Evolutionary conservation across 768 basidiomycete species (phyloP), one percentile per base, ranked within the genome.

Genomic region (Mycena polygramma): DNA sequence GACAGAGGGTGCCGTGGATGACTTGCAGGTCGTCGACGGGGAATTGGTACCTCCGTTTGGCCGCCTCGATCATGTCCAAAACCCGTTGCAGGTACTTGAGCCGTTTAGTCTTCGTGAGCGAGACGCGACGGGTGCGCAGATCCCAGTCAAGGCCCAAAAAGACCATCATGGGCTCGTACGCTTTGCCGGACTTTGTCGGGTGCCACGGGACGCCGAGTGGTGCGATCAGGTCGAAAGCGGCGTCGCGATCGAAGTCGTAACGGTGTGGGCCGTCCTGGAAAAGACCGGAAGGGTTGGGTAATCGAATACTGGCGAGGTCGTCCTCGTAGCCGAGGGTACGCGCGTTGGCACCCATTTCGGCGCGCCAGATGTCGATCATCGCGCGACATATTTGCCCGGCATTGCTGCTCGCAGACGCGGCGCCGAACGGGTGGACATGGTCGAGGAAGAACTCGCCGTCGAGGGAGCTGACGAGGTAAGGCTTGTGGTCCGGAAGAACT

Each of bases 121-220:
- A 68, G 5, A 81, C 79, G 0, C 71, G 67, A 17, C 72, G 70
- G 14, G 30, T n/a, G 10, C 48, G 51, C 9, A 82, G 43, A 64
- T 81, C 74, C 81, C 81, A 82, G 7, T 52, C 36, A 52, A 81
- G 78, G 2, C 81, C 81, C 9, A 80, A 53, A 57, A 79, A 83
- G 4, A 41, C 49, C 45, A 75, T 70, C 0, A 36, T 35, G 52
- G 48, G n/a, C 0, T 13, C 19, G 62, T 79, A 82, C 1, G 69
- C 68, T 2, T 68, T 46, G 24, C 72, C 73, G 46, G 77, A 76
- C 17, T 73, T 72, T 2, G 13, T 57, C 0, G 72, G 65, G 49
- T 79, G 77, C 79, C 79, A 81, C 0, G 78, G 80, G 1, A 76
- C 45, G 5, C 71, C 52, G 8, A 81, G 69, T 0, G 55, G 43